phyloP scores from a whole-genome alignment of 306 rosid genomes.

The Medicago lupulina region DNA sequence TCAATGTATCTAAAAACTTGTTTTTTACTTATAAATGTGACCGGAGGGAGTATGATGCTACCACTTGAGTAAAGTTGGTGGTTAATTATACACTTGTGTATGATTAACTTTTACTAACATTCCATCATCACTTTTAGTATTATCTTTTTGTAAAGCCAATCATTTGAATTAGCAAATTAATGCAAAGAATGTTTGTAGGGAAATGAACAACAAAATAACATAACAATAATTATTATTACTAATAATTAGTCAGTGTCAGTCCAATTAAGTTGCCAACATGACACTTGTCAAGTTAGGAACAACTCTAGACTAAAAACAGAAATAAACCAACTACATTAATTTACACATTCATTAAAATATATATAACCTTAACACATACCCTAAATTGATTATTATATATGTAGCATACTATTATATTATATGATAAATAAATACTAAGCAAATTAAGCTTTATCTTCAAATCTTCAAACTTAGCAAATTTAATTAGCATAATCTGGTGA shows the following conservation, averaged over 20 bases:
- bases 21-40: no score
- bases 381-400: not conserved
- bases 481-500: conserved; percentile 57
- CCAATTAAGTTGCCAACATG: conserved; percentile 42
- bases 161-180: conserved; percentile 49
- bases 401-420: not conserved
- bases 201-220: conserved; percentile 31
- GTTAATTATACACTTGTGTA: not conserved
- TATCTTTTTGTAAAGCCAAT: conserved; percentile 39
- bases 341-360: conserved; percentile 30
- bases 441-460: not conserved
- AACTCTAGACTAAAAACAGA: conserved; percentile 33
- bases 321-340: conserved; percentile 26
- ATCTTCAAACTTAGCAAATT: conserved; percentile 26
- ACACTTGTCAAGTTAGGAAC: conserved; percentile 53
- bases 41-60: no score
- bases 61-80: not conserved
- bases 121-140: not conserved
- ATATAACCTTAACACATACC: conserved; percentile 29
- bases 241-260: conserved; percentile 49
- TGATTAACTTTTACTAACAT: conserved; percentile 1
- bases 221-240: conserved; percentile 7
- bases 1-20: no score
- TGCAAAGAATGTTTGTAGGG: conserved; percentile 49
- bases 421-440: not conserved